phyloP scores from a whole-genome alignment of 1,139 yeast genomes.

The Debaryomyces fabryi region DNA sequence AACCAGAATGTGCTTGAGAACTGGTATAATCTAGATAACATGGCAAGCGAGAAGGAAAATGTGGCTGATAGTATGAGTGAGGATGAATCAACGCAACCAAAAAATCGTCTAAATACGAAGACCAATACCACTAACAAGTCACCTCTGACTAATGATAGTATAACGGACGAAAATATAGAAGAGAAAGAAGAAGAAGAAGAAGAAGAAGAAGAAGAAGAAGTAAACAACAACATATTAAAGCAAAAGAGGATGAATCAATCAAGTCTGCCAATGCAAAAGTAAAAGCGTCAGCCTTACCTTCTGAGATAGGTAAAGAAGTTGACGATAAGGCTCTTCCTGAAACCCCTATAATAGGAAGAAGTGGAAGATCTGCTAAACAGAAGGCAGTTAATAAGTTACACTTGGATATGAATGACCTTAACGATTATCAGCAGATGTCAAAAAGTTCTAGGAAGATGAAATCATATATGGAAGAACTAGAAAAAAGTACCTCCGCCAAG shows the following conservation, averaged over 20 bases:
- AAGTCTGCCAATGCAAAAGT: neutral
- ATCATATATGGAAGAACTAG: slow-evolving; percentile 39
- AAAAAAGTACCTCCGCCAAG: slow-evolving; percentile 15
- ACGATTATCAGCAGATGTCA: slow-evolving; percentile 54
- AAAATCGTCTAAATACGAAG: neutral
- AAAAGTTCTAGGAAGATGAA: slow-evolving; percentile 46
- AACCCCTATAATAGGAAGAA: slow-evolving; percentile 10
- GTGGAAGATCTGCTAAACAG: slow-evolving; percentile 58
- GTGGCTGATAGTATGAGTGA: slow-evolving; percentile 43
- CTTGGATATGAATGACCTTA: slow-evolving; percentile 66
- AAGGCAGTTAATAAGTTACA: slow-evolving; percentile 71
- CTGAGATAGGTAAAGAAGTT: neutral
- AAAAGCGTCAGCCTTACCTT: neutral
- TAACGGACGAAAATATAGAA: slow-evolving; percentile 16
- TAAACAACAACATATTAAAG: neutral
- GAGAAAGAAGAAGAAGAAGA: slow-evolving; percentile 11
- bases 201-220: neutral
- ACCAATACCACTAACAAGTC: slow-evolving; percentile 1
- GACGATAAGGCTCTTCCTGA: neutral
- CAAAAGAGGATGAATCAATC: neutral
- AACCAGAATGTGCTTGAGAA: slow-evolving; percentile 40
- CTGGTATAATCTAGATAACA: slow-evolving; percentile 35
- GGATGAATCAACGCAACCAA: slow-evolving; percentile 22
- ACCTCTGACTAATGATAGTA: slow-evolving; percentile 8
- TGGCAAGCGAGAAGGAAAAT: slow-evolving; percentile 14